Conservation (phyloP, 495 filamentous ascomycete species). For the Penicillium ucsense region DNA sequence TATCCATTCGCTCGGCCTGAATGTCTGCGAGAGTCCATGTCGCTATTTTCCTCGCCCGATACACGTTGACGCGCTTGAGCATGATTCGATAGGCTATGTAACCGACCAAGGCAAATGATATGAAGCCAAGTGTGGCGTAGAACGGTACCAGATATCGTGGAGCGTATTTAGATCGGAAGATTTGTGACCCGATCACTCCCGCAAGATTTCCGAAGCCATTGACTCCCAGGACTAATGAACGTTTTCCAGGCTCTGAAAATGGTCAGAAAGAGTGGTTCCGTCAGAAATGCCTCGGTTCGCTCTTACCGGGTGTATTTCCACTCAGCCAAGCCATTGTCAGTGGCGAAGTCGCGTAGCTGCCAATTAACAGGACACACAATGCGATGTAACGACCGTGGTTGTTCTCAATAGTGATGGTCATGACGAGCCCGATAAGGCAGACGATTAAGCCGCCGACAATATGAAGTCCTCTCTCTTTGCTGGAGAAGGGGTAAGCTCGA, state of each 20-base stretch:
- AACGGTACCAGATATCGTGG: constrained; percentile 36
- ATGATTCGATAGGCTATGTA: constrained; percentile 24
- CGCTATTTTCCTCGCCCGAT: constrained; percentile 5
- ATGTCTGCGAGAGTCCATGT: constrained; percentile 5
- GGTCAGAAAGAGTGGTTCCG: background rate
- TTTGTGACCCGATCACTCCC: constrained; percentile 36
- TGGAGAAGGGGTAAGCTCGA: background rate
- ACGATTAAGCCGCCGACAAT: constrained; percentile 1
- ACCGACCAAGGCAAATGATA: constrained; percentile 30
- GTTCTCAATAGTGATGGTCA: constrained; percentile 27
- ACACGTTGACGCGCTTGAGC: constrained; percentile 17
- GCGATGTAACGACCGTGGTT: constrained; percentile 31
- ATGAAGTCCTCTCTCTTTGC: constrained; percentile 4
- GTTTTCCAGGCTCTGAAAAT: constrained; percentile 33
- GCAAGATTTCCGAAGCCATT: constrained; percentile 54
- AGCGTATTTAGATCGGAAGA: constrained; percentile 28
- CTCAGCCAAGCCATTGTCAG: constrained; percentile 49
- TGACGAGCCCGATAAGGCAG: constrained; percentile 22
- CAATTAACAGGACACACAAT: constrained; percentile 45
- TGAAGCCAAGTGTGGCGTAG: constrained; percentile 30
- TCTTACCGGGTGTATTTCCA: constrained; percentile 38
- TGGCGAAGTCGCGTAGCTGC: constrained; percentile 44
- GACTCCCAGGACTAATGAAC: constrained; percentile 44
- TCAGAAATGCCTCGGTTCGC: background rate
- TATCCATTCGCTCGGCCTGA: constrained; percentile 5